Base-by-base conservation (phyloP, 805 yeast species). In the Zygoascus flipseniorum region DNA sequence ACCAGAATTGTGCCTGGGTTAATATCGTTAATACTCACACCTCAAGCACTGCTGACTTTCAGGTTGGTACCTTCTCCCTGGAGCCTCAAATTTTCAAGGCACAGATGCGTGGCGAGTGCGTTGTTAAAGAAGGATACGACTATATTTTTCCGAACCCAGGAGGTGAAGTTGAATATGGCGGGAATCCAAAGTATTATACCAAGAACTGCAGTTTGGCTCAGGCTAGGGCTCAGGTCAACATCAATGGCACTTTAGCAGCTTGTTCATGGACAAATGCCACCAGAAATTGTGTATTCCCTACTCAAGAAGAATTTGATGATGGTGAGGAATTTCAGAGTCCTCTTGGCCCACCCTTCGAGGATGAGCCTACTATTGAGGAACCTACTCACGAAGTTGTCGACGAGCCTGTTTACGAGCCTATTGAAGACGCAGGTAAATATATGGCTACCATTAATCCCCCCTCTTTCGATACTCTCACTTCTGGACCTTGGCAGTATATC, bases 1-100 rank as follows among this genome's bases (percentile, higher is more conserved):
- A 60, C 35, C 61, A 58, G 35, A 60, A 60, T 44, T 60, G 62
- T 37, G 62, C 62, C 5, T 60, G 62, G 62, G 58, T 60, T 11
- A 51, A 54, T 26, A 53, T 60, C 31, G 37, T 43, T 31, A 58
- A 58, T 46, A 28, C 3, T 6, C 16, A n/a, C 23, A 20, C 31
- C 2, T 6, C n/a, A 5, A 26, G 13, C 28, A 41, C 18, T 10
- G 16, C 23, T 26, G 23, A 28, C 28, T 26, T 16, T 18, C 43
- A 37, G 42, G 8, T 26, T 14, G 44, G 50, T 8, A 31, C 45
- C 5, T 14, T 32, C 2, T 46, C 20, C 16, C 39, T 23, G 16
- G 59, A 55, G 2, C 63, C 63, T 8, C 50, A 43, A 10, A 48
- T 60, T 55, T 60, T 56, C 47, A 58, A 56, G 2, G 59, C 60